These are phyloP conservation scores for Lachancea dasiensis DNA, from an alignment of 805 yeast species.

Conservation along the genomic window DNA sequence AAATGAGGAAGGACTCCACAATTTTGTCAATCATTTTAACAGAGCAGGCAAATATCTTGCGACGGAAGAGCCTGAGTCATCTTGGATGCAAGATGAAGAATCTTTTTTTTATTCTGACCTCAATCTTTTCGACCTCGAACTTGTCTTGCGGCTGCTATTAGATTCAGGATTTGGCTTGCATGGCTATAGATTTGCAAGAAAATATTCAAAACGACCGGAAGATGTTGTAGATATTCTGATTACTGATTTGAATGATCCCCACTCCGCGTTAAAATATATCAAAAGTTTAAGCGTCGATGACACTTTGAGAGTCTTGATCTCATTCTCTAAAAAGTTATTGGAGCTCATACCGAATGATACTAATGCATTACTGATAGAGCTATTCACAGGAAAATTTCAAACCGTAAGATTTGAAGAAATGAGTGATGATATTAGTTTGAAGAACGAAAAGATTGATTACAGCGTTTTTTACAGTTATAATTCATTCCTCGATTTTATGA, in stretches of 20 bases:
- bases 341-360: constrained; percentile 72
- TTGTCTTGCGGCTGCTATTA: constrained; percentile 62
- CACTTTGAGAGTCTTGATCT: constrained; percentile 61
- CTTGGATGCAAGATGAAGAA: constrained; percentile 34
- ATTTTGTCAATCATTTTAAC: constrained; percentile 43
- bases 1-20: constrained; percentile 47
- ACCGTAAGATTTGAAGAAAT: constrained; percentile 34
- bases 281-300: constrained; percentile 70
- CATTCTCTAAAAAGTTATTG: constrained; percentile 58
- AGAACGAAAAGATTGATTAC: constrained; percentile 12
- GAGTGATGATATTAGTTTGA: constrained; percentile 3
- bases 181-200: constrained; percentile 65
- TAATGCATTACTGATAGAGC: constrained; percentile 72
- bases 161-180: constrained; percentile 62
- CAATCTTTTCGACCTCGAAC: constrained; percentile 53
- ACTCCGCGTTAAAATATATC: constrained; percentile 57
- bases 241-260: constrained; percentile 55
- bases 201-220: constrained; percentile 60
- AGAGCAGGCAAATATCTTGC: constrained; percentile 25
- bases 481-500: constrained; percentile 51
- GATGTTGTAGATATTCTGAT: constrained; percentile 71
- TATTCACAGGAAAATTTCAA: constrained; percentile 79
- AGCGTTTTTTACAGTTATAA: constrained; percentile 47
- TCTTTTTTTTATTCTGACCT: constrained; percentile 29
- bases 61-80: constrained; percentile 29